Evolutionary conservation across 73 alveolate genomes (phyloP).

Genomic region (Paramecium sexaurelia): DNA sequence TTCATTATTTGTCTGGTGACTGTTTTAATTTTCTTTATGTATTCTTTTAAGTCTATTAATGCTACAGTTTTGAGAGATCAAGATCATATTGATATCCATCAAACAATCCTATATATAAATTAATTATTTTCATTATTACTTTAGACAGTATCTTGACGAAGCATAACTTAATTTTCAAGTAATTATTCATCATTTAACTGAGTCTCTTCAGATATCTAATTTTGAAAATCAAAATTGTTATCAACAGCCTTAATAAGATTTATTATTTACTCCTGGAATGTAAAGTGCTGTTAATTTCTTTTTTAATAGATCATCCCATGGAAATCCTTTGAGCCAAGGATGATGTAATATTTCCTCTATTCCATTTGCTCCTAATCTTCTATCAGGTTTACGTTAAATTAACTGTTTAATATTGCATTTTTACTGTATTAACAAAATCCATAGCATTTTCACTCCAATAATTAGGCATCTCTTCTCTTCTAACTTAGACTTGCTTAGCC

Average conservation of each 20-base stretch:
- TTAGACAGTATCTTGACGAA: slow-evolving; percentile 31
- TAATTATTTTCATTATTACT: not conserved
- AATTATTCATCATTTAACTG: not conserved
- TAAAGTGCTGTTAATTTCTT: slow-evolving; percentile 68
- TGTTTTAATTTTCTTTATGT: not conserved
- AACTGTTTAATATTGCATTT: not conserved
- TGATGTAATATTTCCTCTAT: slow-evolving; percentile 77
- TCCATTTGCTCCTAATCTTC: slow-evolving; percentile 82
- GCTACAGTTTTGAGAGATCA: slow-evolving; percentile 28
- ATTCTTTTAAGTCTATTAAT: slow-evolving; percentile 27
- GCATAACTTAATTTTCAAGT: not conserved
- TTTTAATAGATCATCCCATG: slow-evolving; percentile 81
- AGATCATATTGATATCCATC: slow-evolving; percentile 43
- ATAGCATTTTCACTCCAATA: slow-evolving; percentile 91
- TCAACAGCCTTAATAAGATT: not conserved
- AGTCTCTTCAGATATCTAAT: slow-evolving; percentile 43
- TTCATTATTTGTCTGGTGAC: slow-evolving; percentile 44
- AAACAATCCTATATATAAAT: not conserved
- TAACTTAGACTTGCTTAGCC: slow-evolving; percentile 88
- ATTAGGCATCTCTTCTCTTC: slow-evolving; percentile 87
- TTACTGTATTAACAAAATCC: slow-evolving; percentile 85
- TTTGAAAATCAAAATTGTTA: slow-evolving; percentile 26
- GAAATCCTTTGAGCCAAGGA: slow-evolving; percentile 82
- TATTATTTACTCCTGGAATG: slow-evolving; percentile 62
- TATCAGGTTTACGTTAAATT: slow-evolving; percentile 75